Evolutionary conservation across 2,329 filamentous ascomycete species (phyloP), one percentile per base, ranked within the genome.

Genomic region (Lecanosticta acicola): DNA sequence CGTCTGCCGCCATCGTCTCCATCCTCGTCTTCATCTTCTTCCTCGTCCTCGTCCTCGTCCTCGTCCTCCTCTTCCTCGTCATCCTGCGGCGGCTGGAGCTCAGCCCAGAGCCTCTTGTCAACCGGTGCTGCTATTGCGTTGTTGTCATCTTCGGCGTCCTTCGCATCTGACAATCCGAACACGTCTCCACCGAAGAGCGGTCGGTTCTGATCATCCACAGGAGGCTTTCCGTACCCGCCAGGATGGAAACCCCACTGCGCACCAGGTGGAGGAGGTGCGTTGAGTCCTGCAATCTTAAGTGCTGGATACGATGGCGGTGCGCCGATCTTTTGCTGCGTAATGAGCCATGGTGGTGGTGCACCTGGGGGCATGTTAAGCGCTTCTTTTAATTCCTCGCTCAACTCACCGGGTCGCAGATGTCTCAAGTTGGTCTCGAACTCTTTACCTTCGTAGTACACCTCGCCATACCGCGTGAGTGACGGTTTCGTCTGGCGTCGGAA

Each of bases 371-470:
- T 97, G 59, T 88, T 93, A 1, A 98, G 78, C 3, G 93, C 91
- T 63, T 97, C 91, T 62, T 87, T 91, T 33, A 96, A 77, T 58
- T 87, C 83, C 45, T 97, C 88, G 57, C 84, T 93, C 39, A 97
- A 69, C 59, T 97, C 90, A 29, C 93, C 93, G 1, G 93, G 87
- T 54, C 89, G 83, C 49, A 96, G 79, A 69, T 96, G 87, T 58
- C 87, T 84, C 53, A 94, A 78, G 65, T 97, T 94, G 1, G 93
- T 95, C 69, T 98, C 93, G 63, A 87, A 93, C 66, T 98, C 93
- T 67, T 98, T 98, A 64, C 93, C 93, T 69, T 98, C 93, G 66
- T 97, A 97, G 68, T 98, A 98, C n/a, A 98, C 90, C 67, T 98
- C 93, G 33, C 93, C 93, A 59, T 95, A 98, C 35, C 90, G 80